phyloP scores from a whole-genome alignment of 441 rosid genomes.

The Corymbia citriodora region DNA sequence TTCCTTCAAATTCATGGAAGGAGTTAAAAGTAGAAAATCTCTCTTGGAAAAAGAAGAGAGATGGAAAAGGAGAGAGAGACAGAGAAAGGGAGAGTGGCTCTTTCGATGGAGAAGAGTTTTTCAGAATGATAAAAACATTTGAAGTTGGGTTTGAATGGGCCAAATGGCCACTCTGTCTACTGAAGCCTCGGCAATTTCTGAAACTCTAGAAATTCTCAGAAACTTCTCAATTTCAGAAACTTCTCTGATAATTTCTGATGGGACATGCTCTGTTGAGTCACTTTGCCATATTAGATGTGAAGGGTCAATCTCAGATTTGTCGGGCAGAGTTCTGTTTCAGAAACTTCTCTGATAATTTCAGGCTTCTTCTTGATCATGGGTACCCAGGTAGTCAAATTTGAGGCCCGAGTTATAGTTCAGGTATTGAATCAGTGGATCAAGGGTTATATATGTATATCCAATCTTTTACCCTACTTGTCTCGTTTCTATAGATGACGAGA shows the following conservation, averaged over 20 bases:
- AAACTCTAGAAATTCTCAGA: not conserved
- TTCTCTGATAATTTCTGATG: not conserved
- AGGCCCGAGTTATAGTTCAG: not conserved
- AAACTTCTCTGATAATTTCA: not conserved
- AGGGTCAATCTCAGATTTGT: not conserved
- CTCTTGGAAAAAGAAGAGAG: not conserved
- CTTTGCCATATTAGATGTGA: not conserved
- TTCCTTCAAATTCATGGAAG: not conserved
- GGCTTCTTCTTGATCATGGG: not conserved
- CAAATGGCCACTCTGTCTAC: not conserved
- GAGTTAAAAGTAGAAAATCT: not conserved
- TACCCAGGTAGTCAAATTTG: not conserved
- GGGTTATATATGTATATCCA: not conserved
- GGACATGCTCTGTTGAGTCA: not conserved
- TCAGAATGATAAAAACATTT: not conserved
- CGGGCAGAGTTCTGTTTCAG: not conserved
- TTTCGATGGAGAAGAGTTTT: not conserved
- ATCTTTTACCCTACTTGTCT: not conserved
- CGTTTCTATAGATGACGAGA: not conserved
- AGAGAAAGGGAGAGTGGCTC: not conserved
- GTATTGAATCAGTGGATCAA: not conserved
- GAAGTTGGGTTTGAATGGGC: not conserved
- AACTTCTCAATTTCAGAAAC: not conserved
- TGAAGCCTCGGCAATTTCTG: not conserved
- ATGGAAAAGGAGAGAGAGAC: no score